Evolutionary conservation across 2,329 filamentous ascomycete species (phyloP).

Genomic region (Colletotrichum lupini): DNA sequence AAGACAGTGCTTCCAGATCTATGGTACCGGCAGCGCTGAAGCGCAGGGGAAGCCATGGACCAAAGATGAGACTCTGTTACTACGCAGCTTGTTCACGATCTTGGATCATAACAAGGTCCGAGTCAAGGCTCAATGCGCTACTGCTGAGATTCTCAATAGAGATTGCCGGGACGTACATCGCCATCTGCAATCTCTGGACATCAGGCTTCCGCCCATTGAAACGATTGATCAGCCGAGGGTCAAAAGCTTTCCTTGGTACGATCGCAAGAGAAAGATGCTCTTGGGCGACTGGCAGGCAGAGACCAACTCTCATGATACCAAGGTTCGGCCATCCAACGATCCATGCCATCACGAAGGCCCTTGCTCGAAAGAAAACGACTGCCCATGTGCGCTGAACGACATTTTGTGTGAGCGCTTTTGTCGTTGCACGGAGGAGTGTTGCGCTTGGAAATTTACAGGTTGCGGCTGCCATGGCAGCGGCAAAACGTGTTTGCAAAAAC

Average conservation of each 20-base stretch:
- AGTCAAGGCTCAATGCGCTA: constrained; percentile 59
- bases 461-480: constrained; percentile 73
- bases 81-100: constrained; percentile 59
- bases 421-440: constrained; percentile 67
- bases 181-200: constrained; percentile 53
- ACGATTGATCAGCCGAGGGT: constrained; percentile 45
- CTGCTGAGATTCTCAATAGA: constrained; percentile 61
- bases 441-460: constrained; percentile 73
- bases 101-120: constrained; percentile 53
- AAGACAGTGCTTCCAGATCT: constrained; percentile 55
- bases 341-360: constrained; percentile 78
- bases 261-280: constrained; percentile 65
- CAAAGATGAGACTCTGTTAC: constrained; percentile 59
- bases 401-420: constrained; percentile 81
- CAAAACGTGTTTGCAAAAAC: constrained; percentile 65
- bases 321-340: constrained; percentile 67
- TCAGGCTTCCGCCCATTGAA: constrained; percentile 44
- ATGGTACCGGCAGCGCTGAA: constrained; percentile 4
- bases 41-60: constrained; percentile 52
- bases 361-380: constrained; percentile 67
- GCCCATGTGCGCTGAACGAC: constrained; percentile 69
- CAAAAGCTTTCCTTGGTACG: constrained; percentile 65
- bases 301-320: constrained; percentile 65
- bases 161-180: constrained; percentile 63
- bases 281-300: constrained; percentile 66